phyloP scores from a whole-genome alignment of 2,329 filamentous ascomycete species.

The Madurella fahalii region DNA sequence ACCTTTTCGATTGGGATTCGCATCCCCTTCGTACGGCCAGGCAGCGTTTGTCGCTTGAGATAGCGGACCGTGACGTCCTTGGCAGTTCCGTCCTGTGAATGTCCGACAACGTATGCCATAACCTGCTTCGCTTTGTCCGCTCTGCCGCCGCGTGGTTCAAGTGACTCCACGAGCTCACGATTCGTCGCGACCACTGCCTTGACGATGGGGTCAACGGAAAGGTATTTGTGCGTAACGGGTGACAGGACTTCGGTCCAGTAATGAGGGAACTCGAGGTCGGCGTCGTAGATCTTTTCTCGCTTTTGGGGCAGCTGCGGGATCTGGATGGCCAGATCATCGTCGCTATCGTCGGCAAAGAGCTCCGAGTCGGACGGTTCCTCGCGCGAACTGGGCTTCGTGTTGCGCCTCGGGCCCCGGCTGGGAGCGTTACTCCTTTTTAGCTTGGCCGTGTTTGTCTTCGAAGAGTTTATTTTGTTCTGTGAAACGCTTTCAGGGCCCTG shows the following conservation, averaged over 20 bases:
- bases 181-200: constrained; percentile 66
- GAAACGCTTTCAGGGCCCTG: constrained; percentile 22
- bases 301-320: constrained; percentile 43
- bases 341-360: constrained; percentile 49
- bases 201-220: constrained; percentile 73
- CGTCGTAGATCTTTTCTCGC: constrained; percentile 58
- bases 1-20: constrained; percentile 76
- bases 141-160: constrained; percentile 78
- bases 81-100: constrained; percentile 77
- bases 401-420: constrained; percentile 7
- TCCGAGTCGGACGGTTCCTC: constrained; percentile 47
- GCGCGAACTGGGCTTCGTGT: constrained; percentile 23
- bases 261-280: constrained; percentile 75
- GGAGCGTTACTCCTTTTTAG: constrained; percentile 12
- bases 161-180: constrained; percentile 64
- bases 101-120: constrained; percentile 83
- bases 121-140: constrained; percentile 85
- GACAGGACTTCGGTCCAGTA: constrained; percentile 94
- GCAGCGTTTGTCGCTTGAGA: constrained; percentile 73
- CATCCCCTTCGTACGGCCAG: constrained; percentile 84
- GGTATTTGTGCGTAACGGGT: constrained; percentile 70
- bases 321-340: constrained; percentile 58
- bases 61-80: constrained; percentile 96
- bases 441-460: constrained; percentile 21
- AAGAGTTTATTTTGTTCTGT: constrained; percentile 10